Conservation (phyloP, 2,329 filamentous ascomycete genomes). For the Phialocephala sp. region DNA sequence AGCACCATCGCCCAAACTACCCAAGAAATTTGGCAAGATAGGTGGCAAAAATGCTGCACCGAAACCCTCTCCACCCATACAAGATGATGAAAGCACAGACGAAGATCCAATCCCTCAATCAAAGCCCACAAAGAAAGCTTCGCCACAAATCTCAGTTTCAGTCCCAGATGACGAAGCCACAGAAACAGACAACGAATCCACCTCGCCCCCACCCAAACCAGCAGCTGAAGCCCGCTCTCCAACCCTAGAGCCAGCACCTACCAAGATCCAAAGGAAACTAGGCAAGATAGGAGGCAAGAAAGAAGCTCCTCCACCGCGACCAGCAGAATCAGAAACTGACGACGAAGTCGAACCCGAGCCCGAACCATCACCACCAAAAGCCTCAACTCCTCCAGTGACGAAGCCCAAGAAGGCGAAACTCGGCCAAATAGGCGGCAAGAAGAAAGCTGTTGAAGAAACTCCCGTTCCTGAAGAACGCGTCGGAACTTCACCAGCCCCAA, state of each 20-base stretch:
- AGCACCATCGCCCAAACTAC: slow-evolving; percentile 7
- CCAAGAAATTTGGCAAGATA: slow-evolving; percentile 23
- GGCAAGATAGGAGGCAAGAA: slow-evolving; percentile 34
- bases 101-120: slow-evolving; percentile 11
- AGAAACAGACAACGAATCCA: slow-evolving; percentile 14
- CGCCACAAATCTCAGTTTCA: neutral
- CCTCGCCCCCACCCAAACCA: neutral
- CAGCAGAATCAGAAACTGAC: slow-evolving; percentile 3
- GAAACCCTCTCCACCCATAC: neutral
- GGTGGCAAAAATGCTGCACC: slow-evolving; percentile 20
- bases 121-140: slow-evolving; percentile 15
- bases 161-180: slow-evolving; percentile 12
- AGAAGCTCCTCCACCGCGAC: slow-evolving; percentile 16
- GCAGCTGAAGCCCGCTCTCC: slow-evolving; percentile 1
- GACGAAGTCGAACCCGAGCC: slow-evolving; percentile 18
- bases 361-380: slow-evolving; percentile 10
- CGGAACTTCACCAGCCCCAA: slow-evolving; percentile 17
- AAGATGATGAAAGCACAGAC: slow-evolving; percentile 21
- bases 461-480: slow-evolving; percentile 14
- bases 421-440: slow-evolving; percentile 39
- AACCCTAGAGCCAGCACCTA: neutral
- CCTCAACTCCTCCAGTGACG: slow-evolving; percentile 11
- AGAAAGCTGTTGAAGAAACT: slow-evolving; percentile 23
- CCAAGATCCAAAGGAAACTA: slow-evolving; percentile 24
- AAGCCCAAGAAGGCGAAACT: slow-evolving; percentile 33